A percentile compares a stretch with the other conserved stretches of the same genome.
phyloP scores from a whole-genome alignment of 306 rosid species.

The Corylus heterophylla region DNA sequence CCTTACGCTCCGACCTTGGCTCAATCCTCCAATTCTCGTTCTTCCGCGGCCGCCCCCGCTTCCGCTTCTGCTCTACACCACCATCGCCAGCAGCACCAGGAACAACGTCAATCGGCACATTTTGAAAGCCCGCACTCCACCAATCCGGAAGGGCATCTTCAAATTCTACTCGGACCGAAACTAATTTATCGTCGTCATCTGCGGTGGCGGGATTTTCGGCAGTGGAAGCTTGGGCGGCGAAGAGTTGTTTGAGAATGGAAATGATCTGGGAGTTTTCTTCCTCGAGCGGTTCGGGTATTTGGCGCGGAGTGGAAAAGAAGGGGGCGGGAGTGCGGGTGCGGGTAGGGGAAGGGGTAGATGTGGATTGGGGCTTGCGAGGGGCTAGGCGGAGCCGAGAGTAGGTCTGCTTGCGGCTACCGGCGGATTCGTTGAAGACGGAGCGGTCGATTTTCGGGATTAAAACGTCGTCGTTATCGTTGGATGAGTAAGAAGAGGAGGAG shows the following conservation, averaged over 20 bases:
- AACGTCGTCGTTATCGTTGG: constrained; percentile 42
- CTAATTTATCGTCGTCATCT: constrained; percentile 23
- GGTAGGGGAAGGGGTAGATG: constrained; percentile 33
- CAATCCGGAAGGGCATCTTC: constrained; percentile 20
- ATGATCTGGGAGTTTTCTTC: constrained; percentile 50
- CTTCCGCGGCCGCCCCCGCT: constrained; percentile 34
- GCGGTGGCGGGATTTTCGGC: not conserved
- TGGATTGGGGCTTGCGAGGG: constrained; percentile 48
- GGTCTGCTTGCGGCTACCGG: constrained; percentile 93
- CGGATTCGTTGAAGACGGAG: constrained; percentile 85
- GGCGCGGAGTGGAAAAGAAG: constrained; percentile 26
- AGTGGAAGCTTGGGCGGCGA: constrained; percentile 44
- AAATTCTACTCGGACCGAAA: constrained; percentile 36
- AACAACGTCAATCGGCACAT: constrained; percentile 24
- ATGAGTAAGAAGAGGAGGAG: constrained; percentile 34
- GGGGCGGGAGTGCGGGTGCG: constrained; percentile 28
- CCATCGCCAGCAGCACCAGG: not conserved
- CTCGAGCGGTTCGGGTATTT: constrained; percentile 37
- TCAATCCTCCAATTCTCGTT: not conserved
- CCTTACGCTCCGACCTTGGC: not conserved
- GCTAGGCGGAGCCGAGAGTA: constrained; percentile 77
- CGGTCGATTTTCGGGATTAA: constrained; percentile 84
- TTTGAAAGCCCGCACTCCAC: not conserved
- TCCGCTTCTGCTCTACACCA: constrained; percentile 23
- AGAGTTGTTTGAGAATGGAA: constrained; percentile 49